phyloP scores from a whole-genome alignment of 352 stramenopile genomes.

The Globisporangium cystogenes region DNA sequence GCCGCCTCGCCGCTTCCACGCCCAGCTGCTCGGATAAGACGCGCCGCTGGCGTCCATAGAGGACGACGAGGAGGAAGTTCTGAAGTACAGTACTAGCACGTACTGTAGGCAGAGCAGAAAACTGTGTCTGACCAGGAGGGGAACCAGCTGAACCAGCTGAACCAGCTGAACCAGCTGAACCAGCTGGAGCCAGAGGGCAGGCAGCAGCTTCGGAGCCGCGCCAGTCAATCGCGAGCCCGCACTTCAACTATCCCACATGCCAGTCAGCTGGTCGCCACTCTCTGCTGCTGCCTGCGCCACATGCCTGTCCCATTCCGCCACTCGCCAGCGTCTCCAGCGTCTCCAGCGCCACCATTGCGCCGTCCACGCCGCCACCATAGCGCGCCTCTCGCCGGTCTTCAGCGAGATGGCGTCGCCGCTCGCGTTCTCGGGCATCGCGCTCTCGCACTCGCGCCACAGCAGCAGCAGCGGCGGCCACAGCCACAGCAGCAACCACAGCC shows the following conservation, averaged over 20 bases:
- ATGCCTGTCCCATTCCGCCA: neutral
- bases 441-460: constrained; percentile 31
- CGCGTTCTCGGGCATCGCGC: constrained; percentile 59
- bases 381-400: constrained; percentile 1
- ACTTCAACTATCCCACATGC: too few species aligned
- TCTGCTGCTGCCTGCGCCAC: neutral
- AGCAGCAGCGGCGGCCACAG: constrained; percentile 14
- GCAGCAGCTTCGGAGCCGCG: too few species aligned
- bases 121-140: too few species aligned
- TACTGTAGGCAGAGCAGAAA: too few species aligned
- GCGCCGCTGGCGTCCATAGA: neutral
- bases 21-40: constrained; percentile 3
- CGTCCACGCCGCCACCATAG: neutral
- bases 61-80: too few species aligned
- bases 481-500: constrained; percentile 14
- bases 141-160: too few species aligned
- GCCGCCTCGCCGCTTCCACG: constrained; percentile 3
- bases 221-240: too few species aligned
- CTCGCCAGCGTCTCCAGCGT: neutral
- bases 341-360: neutral
- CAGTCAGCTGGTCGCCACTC: neutral
- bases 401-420: constrained; percentile 47
- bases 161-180: too few species aligned
- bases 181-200: too few species aligned
- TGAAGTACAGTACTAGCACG: too few species aligned